Conservation (phyloP, 176 grass and related monocot genomes). For the Paspalum vaginatum region DNA sequence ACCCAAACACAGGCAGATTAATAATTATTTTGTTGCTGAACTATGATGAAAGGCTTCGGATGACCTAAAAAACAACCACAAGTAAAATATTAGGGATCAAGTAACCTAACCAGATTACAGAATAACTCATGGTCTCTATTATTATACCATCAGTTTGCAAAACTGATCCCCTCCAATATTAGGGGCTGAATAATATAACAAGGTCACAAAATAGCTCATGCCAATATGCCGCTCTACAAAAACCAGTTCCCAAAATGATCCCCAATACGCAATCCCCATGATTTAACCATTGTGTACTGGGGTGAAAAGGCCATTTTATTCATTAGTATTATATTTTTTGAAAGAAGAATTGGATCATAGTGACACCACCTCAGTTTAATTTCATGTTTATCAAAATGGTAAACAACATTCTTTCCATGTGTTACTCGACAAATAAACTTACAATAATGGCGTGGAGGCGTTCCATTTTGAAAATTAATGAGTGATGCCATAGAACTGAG, state of each 20-base stretch:
- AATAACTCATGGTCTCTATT: background rate
- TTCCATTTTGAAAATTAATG: background rate
- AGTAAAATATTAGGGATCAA: background rate
- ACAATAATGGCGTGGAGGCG: background rate
- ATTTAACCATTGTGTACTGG: background rate
- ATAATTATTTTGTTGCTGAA: constrained; percentile 21
- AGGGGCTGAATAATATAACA: background rate
- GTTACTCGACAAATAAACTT: background rate
- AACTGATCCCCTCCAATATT: background rate
- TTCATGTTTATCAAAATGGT: too few species aligned
- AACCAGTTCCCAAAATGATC: background rate
- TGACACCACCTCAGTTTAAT: too few species aligned
- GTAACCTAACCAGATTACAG: background rate
- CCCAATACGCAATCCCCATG: background rate
- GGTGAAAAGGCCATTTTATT: background rate
- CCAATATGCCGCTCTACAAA: background rate
- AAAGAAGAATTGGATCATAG: too few species aligned
- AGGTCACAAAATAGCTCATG: background rate
- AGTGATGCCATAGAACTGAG: background rate
- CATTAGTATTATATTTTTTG: too few species aligned
- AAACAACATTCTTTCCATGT: background rate
- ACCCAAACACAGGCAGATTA: background rate
- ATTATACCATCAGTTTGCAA: background rate
- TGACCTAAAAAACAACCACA: background rate
- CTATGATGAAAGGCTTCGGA: background rate